Base-by-base conservation (phyloP, 2,329 filamentous ascomycete genomes). In the Colletotrichum aenigma region DNA sequence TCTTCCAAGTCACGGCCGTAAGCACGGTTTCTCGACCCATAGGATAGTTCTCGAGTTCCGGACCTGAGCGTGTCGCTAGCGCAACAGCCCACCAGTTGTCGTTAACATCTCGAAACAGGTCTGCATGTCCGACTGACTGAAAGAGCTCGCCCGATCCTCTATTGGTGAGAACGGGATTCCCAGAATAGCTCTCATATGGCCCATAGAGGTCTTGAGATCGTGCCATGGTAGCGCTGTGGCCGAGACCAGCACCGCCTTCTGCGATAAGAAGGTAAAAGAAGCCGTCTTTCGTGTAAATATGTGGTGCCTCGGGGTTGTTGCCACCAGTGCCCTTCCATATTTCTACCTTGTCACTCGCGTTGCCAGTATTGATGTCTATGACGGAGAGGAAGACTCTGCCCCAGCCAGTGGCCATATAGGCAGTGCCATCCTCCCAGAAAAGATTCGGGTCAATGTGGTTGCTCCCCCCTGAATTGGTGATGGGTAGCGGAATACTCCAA, bases 221-320 rank as follows among this genome's bases (percentile, higher is more conserved):
- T 0, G 84, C 85, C 24, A 86, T 84, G 1, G 82, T 85, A 15
- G 84, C 80, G 56, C 82, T 80, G 66, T 87, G 86, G 16, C 82
- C 78, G 3, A 79, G 79, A 4, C 78, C 81, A 2, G 87, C 88
- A 13, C 87, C 87, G 0, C 86, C 87, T 60, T 88, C 86, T 0
- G 86, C 85, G 6, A 87, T 87, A 61, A 88, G 82, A 6, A 88
- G 81, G 71, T 87, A 88, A 65, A 86, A 88, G 64, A 83, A 87
- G 0, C 79, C 81, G 7, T 84, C 85, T 2, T 82, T 83, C 71
- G 86, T 86, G 78, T 85, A 86, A 16, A 89, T 81, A 65, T 88
- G 87, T 2, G 87, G 87, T 3, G 87, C 88, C 75, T 88, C 87
- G 2, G 58, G 58, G 7, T 61, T 61, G 15, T 10, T 32, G 16